These are phyloP conservation scores for Polyporus arcularius DNA, from an alignment of 768 basidiomycete genomes.

Conservation along the genomic window DNA sequence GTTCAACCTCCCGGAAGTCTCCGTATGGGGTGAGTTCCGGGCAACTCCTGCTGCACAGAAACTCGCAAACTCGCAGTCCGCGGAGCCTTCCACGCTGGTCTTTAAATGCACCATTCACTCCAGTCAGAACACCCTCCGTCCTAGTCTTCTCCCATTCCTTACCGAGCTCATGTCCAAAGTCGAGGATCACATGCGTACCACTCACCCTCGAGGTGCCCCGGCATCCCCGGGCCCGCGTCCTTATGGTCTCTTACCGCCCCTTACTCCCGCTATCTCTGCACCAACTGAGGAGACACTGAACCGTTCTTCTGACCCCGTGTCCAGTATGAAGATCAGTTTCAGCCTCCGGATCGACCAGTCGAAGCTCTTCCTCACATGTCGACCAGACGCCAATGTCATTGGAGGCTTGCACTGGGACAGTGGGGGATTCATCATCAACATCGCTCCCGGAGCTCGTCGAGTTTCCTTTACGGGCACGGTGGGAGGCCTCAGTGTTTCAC, in stretches of 20 bases:
- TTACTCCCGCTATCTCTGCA: slow-evolving; percentile 1
- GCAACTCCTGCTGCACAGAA: slow-evolving; percentile 51
- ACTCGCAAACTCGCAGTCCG: slow-evolving; percentile 22
- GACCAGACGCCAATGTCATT: slow-evolving; percentile 90
- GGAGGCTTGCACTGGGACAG: slow-evolving; percentile 92
- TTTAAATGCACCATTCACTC: slow-evolving; percentile 90
- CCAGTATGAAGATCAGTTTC: slow-evolving; percentile 74
- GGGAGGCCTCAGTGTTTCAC: slow-evolving; percentile 75
- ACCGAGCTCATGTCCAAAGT: slow-evolving; percentile 71
- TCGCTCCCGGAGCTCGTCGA: slow-evolving; percentile 72
- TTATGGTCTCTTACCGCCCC: slow-evolving; percentile 9
- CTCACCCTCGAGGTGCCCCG: slow-evolving; percentile 32
- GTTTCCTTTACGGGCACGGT: slow-evolving; percentile 78
- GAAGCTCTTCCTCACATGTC: slow-evolving; percentile 81
- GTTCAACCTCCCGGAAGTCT: slow-evolving; percentile 74
- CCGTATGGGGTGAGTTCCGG: slow-evolving; percentile 83
- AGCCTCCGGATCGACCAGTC: slow-evolving; percentile 93
- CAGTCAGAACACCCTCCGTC: slow-evolving; percentile 82
- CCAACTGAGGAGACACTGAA: slow-evolving; percentile 6
- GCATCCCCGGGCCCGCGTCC: slow-evolving; percentile 13
- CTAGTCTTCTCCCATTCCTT: slow-evolving; percentile 83
- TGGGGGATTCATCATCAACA: slow-evolving; percentile 83
- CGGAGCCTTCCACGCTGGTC: slow-evolving; percentile 62
- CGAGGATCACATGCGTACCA: slow-evolving; percentile 67
- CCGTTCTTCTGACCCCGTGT: slow-evolving; percentile 29